Percentiles rank a stretch among this genome's conserved stretches.
Conservation (phyloP, 345 rosid species). For the Hibiscus tridactylites region DNA sequence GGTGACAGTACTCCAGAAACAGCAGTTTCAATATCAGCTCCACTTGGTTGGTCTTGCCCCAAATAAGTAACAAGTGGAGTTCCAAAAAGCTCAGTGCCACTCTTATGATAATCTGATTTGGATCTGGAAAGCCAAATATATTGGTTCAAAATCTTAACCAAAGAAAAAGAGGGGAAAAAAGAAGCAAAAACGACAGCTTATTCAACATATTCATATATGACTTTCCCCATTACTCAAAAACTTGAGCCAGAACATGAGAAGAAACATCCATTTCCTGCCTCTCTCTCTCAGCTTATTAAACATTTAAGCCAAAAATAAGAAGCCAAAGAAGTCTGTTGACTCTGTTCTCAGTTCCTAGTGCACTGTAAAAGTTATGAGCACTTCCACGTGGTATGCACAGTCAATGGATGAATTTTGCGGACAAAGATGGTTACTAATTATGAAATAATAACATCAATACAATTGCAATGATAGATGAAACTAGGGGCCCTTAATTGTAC, state of each 20-base stretch:
- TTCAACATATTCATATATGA: neutral
- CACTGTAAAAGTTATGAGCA: neutral
- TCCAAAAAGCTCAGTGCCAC: conserved; percentile 46
- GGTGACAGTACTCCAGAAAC: conserved; percentile 53
- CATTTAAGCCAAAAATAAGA: neutral
- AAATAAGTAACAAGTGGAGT: conserved; percentile 63
- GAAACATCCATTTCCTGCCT: neutral
- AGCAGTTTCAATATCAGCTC: conserved; percentile 50
- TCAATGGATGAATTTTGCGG: neutral
- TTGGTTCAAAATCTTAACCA: conserved; percentile 1
- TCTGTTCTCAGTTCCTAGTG: neutral
- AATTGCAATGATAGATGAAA: neutral
- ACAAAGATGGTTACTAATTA: neutral
- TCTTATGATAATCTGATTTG: conserved; percentile 27
- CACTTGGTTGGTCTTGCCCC: conserved; percentile 40
- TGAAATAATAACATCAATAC: neutral
- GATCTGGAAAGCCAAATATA: conserved; percentile 28
- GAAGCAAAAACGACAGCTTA: neutral
- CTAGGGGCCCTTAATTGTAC: neutral
- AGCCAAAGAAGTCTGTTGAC: neutral
- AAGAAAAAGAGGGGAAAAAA: neutral
- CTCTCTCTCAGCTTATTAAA: neutral
- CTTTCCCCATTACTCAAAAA: too few species aligned
- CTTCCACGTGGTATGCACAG: neutral
- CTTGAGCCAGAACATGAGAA: too few species aligned